A percentile compares a stretch with the other conserved stretches of the same genome.
phyloP scores from a whole-genome alignment of 1,284 basidiomycete species.

The Moniliophthora roreri region DNA sequence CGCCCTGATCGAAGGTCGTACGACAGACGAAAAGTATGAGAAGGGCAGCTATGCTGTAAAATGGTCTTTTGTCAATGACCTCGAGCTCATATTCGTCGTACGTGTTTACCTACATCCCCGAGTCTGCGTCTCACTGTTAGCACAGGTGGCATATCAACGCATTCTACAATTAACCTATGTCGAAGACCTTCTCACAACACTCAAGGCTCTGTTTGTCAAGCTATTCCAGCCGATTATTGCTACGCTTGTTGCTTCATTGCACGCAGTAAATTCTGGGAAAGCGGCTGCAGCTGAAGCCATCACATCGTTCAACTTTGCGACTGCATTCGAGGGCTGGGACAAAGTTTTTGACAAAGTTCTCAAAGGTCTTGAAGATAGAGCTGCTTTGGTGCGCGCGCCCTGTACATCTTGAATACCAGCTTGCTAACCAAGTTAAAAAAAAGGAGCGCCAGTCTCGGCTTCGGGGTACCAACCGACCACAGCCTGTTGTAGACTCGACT shows the following conservation, averaged over 20 bases:
- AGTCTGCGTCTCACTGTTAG: slow-evolving; percentile 1
- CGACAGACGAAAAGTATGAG: slow-evolving; percentile 79
- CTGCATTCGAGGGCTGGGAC: slow-evolving; percentile 83
- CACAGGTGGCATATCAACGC: slow-evolving; percentile 94
- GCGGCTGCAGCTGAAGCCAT: slow-evolving; percentile 35
- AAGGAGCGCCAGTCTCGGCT: slow-evolving; percentile 72
- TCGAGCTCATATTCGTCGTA: slow-evolving; percentile 94
- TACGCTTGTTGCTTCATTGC: slow-evolving; percentile 79
- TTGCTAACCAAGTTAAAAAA: not conserved
- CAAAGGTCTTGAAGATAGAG: slow-evolving; percentile 73
- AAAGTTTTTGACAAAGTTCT: slow-evolving; percentile 77
- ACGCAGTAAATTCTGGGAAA: slow-evolving; percentile 52
- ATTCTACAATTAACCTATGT: slow-evolving; percentile 95
- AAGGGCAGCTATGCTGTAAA: slow-evolving; percentile 90
- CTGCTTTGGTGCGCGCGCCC: slow-evolving; percentile 52
- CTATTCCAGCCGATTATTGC: slow-evolving; percentile 82
- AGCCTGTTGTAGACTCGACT: slow-evolving; percentile 36
- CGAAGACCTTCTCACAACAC: slow-evolving; percentile 78
- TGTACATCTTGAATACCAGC: slow-evolving; percentile 6
- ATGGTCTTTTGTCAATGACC: slow-evolving; percentile 91
- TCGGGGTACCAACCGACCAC: slow-evolving; percentile 41
- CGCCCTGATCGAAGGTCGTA: slow-evolving; percentile 84
- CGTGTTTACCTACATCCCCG: slow-evolving; percentile 30
- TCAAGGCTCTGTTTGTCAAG: slow-evolving; percentile 85
- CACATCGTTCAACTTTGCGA: slow-evolving; percentile 64